Evolutionary conservation across 768 basidiomycete species (phyloP), one percentile per base, ranked within the genome.

Genomic region (Boletus edulis): DNA sequence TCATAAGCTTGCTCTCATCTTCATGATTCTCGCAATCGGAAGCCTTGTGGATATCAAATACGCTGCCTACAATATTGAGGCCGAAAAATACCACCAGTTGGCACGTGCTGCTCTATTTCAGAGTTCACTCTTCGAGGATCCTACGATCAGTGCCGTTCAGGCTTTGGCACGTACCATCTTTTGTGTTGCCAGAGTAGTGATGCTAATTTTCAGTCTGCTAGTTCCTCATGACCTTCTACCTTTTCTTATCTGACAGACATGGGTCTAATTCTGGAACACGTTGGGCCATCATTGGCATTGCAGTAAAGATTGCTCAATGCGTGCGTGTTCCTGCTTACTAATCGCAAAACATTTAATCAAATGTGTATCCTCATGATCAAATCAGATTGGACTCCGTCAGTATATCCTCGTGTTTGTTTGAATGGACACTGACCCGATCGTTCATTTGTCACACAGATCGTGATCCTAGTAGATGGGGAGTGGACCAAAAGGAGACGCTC

Each of bases 171-270:
- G 83, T 74, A 74, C 43, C 46, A 22, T 0, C 49, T 41, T 9
- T 45, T 15, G 9, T 11, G 29, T 60, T 31, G 20, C 17, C 2
- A 4, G 39, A 74, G 78, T 56, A n/a, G 73, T 72, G 51, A 76
- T 45, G 13, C 55, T 70, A 34, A 66, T 35, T 4, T 27, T 17
- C 10, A 2, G 5, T 73, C 18, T 49, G 39, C 31, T 56, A 87
- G 85, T 84, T 80, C 66, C 73, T 87, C 55, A 87, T 87, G 85
- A 79, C 84, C 11, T 85, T 79, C 63, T 87, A 86, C 63, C 75
- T 87, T 35, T 87, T 86, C 71, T 74, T 87, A 49, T 78, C 80
- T 53, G 85, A 87, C 70, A 78, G 85, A 57, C 83, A 87, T 69
- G 85, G 85, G 14, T 82, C 81, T 32, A 79, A 76, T 62, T 82